Percentiles rank a stretch among this genome's conserved stretches.
Evolutionary conservation across 2,329 filamentous ascomycete species (phyloP).

Genomic region (Penicillium sp.): DNA sequence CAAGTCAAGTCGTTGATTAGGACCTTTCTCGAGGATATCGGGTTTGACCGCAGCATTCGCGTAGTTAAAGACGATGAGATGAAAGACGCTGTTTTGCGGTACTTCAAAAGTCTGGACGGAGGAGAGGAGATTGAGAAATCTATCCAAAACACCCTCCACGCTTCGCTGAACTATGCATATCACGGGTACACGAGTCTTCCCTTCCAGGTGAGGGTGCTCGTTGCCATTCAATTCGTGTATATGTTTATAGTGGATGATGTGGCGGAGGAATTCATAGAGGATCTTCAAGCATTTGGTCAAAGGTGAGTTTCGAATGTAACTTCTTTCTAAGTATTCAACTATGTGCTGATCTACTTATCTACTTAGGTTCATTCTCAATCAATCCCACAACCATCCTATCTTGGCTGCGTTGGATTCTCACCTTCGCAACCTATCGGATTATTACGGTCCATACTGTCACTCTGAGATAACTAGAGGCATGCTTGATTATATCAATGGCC

Average conservation of each 20-base stretch:
- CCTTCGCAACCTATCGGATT: constrained; percentile 3
- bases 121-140: neutral
- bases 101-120: constrained; percentile 7
- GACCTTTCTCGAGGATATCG: constrained; percentile 7
- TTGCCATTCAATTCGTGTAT: constrained; percentile 8
- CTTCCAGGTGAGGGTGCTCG: constrained; percentile 9
- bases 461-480: constrained; percentile 10
- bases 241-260: constrained; percentile 15
- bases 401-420: constrained; percentile 4
- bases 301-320: constrained; percentile 1
- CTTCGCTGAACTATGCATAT: constrained; percentile 4
- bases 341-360: neutral
- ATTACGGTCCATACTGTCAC: constrained; percentile 13
- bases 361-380: constrained; percentile 1
- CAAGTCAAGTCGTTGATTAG: constrained; percentile 9
- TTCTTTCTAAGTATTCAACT: too few species aligned
- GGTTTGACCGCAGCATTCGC: constrained; percentile 5
- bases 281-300: constrained; percentile 9
- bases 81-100: constrained; percentile 3
- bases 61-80: constrained; percentile 5
- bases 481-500: constrained; percentile 11
- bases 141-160: constrained; percentile 4
- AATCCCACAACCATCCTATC: constrained; percentile 1
- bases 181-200: constrained; percentile 7
- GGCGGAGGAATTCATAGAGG: constrained; percentile 7